A percentile compares a stretch with the other conserved stretches of the same genome.
phyloP scores from a whole-genome alignment of 176 grass and related monocot species.

The Eremochloa ophiuroides region DNA sequence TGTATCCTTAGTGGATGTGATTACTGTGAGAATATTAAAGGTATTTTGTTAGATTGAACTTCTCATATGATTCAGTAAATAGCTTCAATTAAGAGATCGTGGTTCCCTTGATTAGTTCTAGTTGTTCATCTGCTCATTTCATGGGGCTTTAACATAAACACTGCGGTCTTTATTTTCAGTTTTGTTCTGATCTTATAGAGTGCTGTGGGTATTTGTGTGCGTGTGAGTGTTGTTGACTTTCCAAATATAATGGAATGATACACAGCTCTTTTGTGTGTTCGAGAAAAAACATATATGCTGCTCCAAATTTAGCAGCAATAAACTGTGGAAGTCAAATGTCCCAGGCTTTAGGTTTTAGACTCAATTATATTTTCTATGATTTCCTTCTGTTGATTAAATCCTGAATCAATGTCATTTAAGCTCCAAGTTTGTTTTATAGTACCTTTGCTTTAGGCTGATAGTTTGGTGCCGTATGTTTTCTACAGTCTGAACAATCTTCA shows the following conservation, averaged over 20 bases:
- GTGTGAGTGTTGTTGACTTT: background rate
- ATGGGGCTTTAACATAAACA: conserved; percentile 12
- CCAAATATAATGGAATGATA: background rate
- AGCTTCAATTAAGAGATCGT: background rate
- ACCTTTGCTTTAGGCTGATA: conserved; percentile 6
- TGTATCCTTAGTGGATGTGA: conserved; percentile 96
- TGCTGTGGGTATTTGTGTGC: background rate
- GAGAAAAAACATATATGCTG: background rate
- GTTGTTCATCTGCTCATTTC: conserved; percentile 22
- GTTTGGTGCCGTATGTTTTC: background rate
- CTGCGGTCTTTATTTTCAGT: background rate
- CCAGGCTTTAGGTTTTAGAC: background rate
- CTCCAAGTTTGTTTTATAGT: conserved; percentile 1
- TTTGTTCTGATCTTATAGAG: background rate
- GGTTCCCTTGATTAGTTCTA: conserved; percentile 8
- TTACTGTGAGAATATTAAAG: conserved; percentile 91
- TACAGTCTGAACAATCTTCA: conserved; percentile 1
- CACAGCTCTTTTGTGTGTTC: background rate
- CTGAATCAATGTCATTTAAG: background rate
- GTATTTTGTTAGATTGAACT: conserved; percentile 25
- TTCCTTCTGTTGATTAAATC: background rate
- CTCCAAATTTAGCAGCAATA: conserved; percentile 3
- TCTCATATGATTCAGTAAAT: background rate
- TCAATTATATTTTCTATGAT: conserved; percentile 12
- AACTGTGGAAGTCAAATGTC: conserved; percentile 3